These are phyloP conservation scores for Candida khao-thaluensis DNA, from an alignment of 805 yeast species.

Conservation along the genomic window DNA sequence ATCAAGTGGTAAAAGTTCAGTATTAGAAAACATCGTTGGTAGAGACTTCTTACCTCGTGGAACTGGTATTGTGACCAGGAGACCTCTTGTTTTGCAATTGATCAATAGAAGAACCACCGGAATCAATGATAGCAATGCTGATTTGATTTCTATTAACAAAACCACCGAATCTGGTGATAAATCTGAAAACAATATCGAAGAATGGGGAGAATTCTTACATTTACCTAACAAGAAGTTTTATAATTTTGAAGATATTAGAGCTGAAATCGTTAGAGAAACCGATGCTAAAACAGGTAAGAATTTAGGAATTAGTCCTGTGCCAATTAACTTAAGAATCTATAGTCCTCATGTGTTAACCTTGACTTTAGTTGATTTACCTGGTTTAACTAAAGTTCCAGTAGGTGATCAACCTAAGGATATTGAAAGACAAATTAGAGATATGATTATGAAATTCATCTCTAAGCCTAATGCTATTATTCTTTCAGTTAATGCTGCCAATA, in stretches of 20 bases:
- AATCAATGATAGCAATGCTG: constrained; percentile 23
- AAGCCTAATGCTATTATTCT: constrained; percentile 93
- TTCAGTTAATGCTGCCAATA: constrained; percentile 94
- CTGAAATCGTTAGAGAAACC: constrained; percentile 89
- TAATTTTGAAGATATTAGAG: constrained; percentile 85
- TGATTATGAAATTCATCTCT: constrained; percentile 89
- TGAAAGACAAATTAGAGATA: constrained; percentile 88
- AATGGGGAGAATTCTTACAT: constrained; percentile 98
- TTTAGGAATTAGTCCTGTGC: constrained; percentile 86
- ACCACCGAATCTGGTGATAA: constrained; percentile 45
- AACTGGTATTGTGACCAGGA: constrained; percentile 87
- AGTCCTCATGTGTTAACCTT: constrained; percentile 93
- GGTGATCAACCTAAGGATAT: constrained; percentile 99
- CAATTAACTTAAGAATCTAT: constrained; percentile 88
- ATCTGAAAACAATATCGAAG: constrained; percentile 71
- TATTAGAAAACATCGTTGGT: constrained; percentile 86
- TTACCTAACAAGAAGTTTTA: constrained; percentile 83
- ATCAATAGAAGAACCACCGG: constrained; percentile 58
- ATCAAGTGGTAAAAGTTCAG: constrained; percentile 86
- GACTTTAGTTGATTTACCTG: constrained; percentile 95
- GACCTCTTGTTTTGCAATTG: constrained; percentile 81
- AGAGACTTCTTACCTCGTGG: constrained; percentile 91
- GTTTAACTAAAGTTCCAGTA: constrained; percentile 96
- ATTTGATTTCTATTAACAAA: constrained; percentile 45
- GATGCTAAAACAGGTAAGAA: constrained; percentile 78